Base-by-base conservation (phyloP, 805 yeast genomes). In the Teunomyces atbi region DNA sequence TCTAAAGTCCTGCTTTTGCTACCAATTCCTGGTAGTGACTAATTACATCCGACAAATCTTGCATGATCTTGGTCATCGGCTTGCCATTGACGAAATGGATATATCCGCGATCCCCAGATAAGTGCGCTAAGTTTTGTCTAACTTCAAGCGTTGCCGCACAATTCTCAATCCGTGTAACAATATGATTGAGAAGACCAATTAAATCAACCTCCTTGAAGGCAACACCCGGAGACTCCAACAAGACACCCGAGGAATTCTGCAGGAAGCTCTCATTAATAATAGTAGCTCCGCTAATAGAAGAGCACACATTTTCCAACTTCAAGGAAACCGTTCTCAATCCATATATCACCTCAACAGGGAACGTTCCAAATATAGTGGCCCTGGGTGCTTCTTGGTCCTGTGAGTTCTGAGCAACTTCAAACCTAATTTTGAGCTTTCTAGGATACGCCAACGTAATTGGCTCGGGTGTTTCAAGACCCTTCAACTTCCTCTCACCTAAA, bases 381-480 rank as follows among this genome's bases (percentile, higher is more conserved):
- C 12, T 11, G 53, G 67, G 58, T 59, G 69, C 54, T 26, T 42
- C 44, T 23, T 53, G 59, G 16, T 50, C 51, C 15, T 53, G 55
- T 8, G 57, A 46, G 47, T 68, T 64, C 48, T 64, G 55, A 51
- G 62, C 61, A 11, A 71, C 59, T 45, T 78, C 79, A 64, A 77
- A 77, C 54, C 98, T 76, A 3, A 84, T 69, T 3, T 74, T 75
- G 46, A 91, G 68, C 21, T 74, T 71, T 45, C 73, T 71, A 1
- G 98, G 96, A 68, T 84, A 91, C 0, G 83, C 80, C 40, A 89
- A 73, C 19, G 95, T 87, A 12, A 94, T 84, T 32, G 77, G 77
- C 64, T 94, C 99, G 2, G 96, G 96, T 29, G 90, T 84, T 76
- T 94, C 99, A 13, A 94, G 76, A 15, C 99, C 99, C 64, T 94